Evolutionary conservation across 2,329 filamentous ascomycete genomes (phyloP).

Genomic region (Didymella lethalis): DNA sequence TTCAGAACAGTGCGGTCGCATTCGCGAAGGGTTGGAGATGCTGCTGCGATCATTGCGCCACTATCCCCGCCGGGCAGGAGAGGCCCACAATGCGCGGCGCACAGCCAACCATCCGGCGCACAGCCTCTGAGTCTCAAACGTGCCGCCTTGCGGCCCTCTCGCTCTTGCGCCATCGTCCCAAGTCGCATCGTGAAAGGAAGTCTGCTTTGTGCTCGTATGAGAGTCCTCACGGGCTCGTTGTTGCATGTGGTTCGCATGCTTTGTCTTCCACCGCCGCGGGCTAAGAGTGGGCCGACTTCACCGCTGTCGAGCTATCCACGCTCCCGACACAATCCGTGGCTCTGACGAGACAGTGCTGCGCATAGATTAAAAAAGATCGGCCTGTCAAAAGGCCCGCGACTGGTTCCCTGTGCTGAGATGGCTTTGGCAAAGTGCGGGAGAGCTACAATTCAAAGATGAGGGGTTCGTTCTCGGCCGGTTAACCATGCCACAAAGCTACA

Average conservation of each 20-base stretch:
- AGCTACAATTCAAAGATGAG: constrained; percentile 34
- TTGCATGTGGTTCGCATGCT: constrained; percentile 35
- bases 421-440: constrained; percentile 43
- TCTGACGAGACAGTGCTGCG: constrained; percentile 28
- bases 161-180: constrained; percentile 24
- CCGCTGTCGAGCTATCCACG: constrained; percentile 38
- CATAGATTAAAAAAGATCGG: constrained; percentile 28
- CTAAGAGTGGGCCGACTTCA: constrained; percentile 34
- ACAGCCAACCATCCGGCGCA: constrained; percentile 41
- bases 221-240: constrained; percentile 18
- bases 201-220: constrained; percentile 21
- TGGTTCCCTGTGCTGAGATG: constrained; percentile 25
- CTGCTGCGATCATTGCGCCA: constrained; percentile 28
- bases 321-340: constrained; percentile 37
- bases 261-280: constrained; percentile 35
- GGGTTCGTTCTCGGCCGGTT: constrained; percentile 37
- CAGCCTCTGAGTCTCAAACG: constrained; percentile 39
- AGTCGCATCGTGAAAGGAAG: constrained; percentile 11
- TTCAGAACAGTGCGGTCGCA: constrained; percentile 14
- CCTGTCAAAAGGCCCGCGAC: constrained; percentile 34
- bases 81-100: constrained; percentile 32
- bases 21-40: constrained; percentile 27
- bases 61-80: constrained; percentile 22
- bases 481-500: constrained; percentile 35
- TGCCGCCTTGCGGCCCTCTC: constrained; percentile 28